phyloP scores from a whole-genome alignment of 345 rosid species.

The Arabis alpina region DNA sequence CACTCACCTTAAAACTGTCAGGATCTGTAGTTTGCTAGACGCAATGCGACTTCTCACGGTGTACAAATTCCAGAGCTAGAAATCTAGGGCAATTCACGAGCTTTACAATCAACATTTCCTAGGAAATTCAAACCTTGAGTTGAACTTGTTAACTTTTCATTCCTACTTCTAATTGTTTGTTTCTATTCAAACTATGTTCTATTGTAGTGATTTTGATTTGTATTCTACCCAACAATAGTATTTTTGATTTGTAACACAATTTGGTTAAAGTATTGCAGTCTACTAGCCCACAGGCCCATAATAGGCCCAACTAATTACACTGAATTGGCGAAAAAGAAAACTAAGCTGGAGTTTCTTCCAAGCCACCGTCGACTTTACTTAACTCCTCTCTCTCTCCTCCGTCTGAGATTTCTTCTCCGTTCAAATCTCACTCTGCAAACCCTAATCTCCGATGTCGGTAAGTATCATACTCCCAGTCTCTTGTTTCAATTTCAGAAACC shows the following conservation, averaged over 20 bases:
- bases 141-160: slow-evolving; percentile 25
- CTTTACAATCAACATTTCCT: background rate
- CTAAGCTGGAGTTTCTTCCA: slow-evolving; percentile 48
- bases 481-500: background rate
- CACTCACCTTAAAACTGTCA: too few species aligned
- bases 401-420: slow-evolving; percentile 34
- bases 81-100: background rate
- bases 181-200: background rate
- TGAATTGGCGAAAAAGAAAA: slow-evolving; percentile 11
- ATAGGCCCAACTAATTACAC: slow-evolving; percentile 9
- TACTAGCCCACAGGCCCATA: background rate
- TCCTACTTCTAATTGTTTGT: background rate
- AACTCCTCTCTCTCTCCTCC: slow-evolving; percentile 16
- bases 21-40: too few species aligned
- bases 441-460: slow-evolving; percentile 59
- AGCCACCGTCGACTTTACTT: slow-evolving; percentile 47
- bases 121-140: background rate
- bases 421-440: slow-evolving; percentile 16
- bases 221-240: background rate
- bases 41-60: background rate
- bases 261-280: too few species aligned
- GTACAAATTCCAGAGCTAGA: background rate
- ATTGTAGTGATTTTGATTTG: background rate
- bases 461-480: slow-evolving; percentile 20
- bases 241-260: too few species aligned